These are phyloP conservation scores for Beauveria pseudobassiana DNA, from an alignment of 2,329 filamentous ascomycete species.

Conservation along the genomic window DNA sequence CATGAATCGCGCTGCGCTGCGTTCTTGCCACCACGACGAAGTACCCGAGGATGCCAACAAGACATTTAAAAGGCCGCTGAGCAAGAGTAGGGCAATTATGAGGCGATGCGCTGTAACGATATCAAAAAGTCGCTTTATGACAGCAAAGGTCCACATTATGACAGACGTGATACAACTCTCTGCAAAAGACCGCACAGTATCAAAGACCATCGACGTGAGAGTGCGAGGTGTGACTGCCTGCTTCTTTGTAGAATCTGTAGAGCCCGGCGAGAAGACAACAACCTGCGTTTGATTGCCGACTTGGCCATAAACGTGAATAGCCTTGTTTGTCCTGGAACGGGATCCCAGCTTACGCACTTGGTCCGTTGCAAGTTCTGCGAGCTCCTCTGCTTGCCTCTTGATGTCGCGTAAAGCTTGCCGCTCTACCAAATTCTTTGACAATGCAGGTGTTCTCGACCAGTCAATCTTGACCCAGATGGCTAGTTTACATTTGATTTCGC, in stretches of 20 bases:
- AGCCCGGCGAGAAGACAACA: slow-evolving; percentile 49
- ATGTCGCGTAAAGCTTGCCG: slow-evolving; percentile 70
- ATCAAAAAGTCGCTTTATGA: slow-evolving; percentile 56
- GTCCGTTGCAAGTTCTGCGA: slow-evolving; percentile 68
- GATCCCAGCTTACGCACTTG: slow-evolving; percentile 68
- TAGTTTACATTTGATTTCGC: slow-evolving; percentile 87
- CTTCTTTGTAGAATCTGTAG: slow-evolving; percentile 41
- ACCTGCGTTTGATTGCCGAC: slow-evolving; percentile 62
- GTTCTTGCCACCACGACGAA: slow-evolving; percentile 78
- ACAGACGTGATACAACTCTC: slow-evolving; percentile 69
- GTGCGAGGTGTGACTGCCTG: slow-evolving; percentile 54
- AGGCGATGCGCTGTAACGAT: slow-evolving; percentile 66
- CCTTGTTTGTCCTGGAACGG: slow-evolving; percentile 67
- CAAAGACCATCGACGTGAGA: slow-evolving; percentile 62
- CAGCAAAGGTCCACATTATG: slow-evolving; percentile 68
- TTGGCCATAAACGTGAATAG: slow-evolving; percentile 71
- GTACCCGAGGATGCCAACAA: slow-evolving; percentile 67
- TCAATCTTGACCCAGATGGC: slow-evolving; percentile 82
- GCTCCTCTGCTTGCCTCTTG: slow-evolving; percentile 62
- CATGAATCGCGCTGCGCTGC: slow-evolving; percentile 77
- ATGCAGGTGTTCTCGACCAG: slow-evolving; percentile 64
- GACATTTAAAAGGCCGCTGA: slow-evolving; percentile 66
- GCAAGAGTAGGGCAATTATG: slow-evolving; percentile 58
- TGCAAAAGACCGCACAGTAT: slow-evolving; percentile 63
- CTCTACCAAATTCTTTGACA: slow-evolving; percentile 56